phyloP scores from a whole-genome alignment of 495 filamentous ascomycete genomes.

The Tuber borchii region DNA sequence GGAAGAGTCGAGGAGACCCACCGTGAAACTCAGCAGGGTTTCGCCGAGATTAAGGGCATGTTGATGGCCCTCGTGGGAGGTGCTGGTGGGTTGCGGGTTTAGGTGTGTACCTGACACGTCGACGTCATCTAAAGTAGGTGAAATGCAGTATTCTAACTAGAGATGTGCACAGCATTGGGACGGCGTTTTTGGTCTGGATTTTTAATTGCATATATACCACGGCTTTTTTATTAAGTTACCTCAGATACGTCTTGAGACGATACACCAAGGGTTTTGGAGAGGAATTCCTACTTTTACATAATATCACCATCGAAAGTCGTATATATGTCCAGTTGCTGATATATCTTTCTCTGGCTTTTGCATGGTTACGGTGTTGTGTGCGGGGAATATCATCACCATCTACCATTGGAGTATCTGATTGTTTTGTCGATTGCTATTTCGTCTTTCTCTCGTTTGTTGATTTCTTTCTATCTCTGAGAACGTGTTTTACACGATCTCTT shows the following conservation, averaged over 20 bases:
- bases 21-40: slow-evolving; percentile 36
- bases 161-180: slow-evolving; percentile 31
- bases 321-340: not conserved
- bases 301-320: slow-evolving; percentile 5
- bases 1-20: slow-evolving; percentile 14
- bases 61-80: slow-evolving; percentile 21
- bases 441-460: slow-evolving; percentile 9
- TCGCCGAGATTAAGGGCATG: slow-evolving; percentile 34
- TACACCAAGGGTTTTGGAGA: not conserved
- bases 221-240: not conserved
- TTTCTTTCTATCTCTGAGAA: slow-evolving; percentile 18
- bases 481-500: slow-evolving; percentile 9
- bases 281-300: not conserved
- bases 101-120: slow-evolving; percentile 19
- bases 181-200: slow-evolving; percentile 25
- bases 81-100: slow-evolving; percentile 19
- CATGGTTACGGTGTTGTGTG: slow-evolving; percentile 3
- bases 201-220: slow-evolving; percentile 25
- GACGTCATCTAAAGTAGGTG: not conserved
- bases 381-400: not conserved
- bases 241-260: not conserved
- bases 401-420: slow-evolving; percentile 3
- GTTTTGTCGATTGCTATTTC: slow-evolving; percentile 9
- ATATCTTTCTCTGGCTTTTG: slow-evolving; percentile 3
- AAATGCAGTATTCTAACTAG: not conserved